phyloP scores from a whole-genome alignment of 2,329 filamentous ascomycete genomes.

The Ascochyta koolunga region DNA sequence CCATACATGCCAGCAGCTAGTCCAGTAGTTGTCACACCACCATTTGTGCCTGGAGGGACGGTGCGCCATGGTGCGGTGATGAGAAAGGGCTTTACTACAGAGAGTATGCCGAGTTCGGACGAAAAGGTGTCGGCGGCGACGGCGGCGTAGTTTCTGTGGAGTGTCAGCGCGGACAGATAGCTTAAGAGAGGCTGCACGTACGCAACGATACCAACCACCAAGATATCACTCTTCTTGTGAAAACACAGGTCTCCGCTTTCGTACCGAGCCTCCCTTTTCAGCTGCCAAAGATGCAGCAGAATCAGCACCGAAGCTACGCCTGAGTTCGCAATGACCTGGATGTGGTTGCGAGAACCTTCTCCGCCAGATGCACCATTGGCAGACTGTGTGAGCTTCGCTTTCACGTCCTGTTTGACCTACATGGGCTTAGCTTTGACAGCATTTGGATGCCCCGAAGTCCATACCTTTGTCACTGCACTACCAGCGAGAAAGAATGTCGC shows the following conservation, averaged over 20 bases:
- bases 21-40: conserved; percentile 80
- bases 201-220: conserved; percentile 57
- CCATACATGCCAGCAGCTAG: conserved; percentile 76
- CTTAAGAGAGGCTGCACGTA: conserved; percentile 30
- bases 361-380: conserved; percentile 75
- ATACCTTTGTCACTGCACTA: conserved; percentile 80
- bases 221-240: conserved; percentile 45
- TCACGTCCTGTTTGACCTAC: conserved; percentile 85
- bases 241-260: conserved; percentile 47
- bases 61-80: conserved; percentile 82
- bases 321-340: conserved; percentile 92
- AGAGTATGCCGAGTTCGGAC: conserved; percentile 92
- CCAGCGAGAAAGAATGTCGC: conserved; percentile 86
- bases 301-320: conserved; percentile 73
- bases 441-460: background rate
- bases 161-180: conserved; percentile 41
- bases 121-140: conserved; percentile 93
- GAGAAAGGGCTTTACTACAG: conserved; percentile 75
- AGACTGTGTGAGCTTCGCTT: conserved; percentile 79
- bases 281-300: conserved; percentile 56
- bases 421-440: background rate
- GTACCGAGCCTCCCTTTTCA: conserved; percentile 47
- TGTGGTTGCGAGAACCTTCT: conserved; percentile 80
- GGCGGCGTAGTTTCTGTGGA: conserved; percentile 80
- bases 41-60: conserved; percentile 92